Evolutionary conservation across 1,284 basidiomycete species (phyloP).

Genomic region (Austroboletus novae-zelandiae): DNA sequence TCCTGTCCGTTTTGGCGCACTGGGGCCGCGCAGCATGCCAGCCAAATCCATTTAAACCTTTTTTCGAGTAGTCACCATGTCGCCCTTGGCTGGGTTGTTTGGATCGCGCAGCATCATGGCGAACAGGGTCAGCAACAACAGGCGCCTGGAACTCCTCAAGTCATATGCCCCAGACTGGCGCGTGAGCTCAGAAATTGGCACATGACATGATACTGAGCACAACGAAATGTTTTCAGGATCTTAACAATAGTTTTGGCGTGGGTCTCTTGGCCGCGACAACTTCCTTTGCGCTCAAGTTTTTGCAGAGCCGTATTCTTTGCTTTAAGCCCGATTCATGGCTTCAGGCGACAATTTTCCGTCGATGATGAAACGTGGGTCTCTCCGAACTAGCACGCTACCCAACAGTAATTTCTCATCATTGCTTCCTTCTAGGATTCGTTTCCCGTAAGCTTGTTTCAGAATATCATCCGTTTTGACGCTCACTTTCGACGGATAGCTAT

Average conservation of each 20-base stretch:
- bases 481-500: conserved; percentile 55
- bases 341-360: conserved; percentile 81
- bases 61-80: conserved; percentile 18
- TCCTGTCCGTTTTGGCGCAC: not conserved
- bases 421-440: conserved; percentile 39
- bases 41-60: not conserved
- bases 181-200: conserved; percentile 18
- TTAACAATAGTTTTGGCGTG: conserved; percentile 72
- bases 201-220: not conserved
- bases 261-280: conserved; percentile 28
- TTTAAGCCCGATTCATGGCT: conserved; percentile 75
- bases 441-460: conserved; percentile 47
- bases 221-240: conserved; percentile 49
- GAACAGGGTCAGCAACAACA: conserved; percentile 29
- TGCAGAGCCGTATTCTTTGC: conserved; percentile 65
- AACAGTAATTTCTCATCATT: not conserved
- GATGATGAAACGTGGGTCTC: conserved; percentile 67
- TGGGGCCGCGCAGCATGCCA: not conserved
- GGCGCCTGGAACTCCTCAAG: conserved; percentile 45
- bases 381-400: not conserved
- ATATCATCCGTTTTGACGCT: conserved; percentile 12
- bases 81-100: conserved; percentile 7
- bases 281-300: conserved; percentile 2
- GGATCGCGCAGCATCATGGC: conserved; percentile 8
- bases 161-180: conserved; percentile 77